Conservation (phyloP, 176 grass and related monocot genomes). For the Bothriochloa decipiens region DNA sequence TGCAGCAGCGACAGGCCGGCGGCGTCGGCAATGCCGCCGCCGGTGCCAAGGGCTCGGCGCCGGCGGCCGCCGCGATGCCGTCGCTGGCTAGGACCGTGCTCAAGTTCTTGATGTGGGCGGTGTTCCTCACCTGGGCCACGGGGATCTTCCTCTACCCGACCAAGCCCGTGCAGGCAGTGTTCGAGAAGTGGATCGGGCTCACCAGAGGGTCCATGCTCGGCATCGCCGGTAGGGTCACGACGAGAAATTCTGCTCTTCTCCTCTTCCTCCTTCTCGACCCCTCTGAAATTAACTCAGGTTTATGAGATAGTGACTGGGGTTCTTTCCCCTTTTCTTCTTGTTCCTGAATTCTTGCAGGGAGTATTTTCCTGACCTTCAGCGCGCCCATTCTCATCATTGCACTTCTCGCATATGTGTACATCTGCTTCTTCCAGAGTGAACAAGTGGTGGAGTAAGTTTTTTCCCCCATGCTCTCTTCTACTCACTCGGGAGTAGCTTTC, state of each 20-base stretch:
- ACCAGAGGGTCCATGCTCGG: constrained; percentile 52
- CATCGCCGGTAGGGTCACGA: constrained; percentile 54
- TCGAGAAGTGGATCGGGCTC: constrained; percentile 25
- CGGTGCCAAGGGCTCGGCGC: constrained; percentile 1
- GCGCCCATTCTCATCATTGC: constrained; percentile 75
- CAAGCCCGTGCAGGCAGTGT: constrained; percentile 35
- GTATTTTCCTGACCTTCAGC: constrained; percentile 75
- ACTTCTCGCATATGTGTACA: constrained; percentile 71
- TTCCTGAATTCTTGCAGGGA: constrained; percentile 51
- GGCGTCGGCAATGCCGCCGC: constrained; percentile 29
- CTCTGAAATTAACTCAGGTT: background rate
- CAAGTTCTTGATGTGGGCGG: constrained; percentile 78
- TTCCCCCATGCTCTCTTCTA: background rate
- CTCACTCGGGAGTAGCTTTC: constrained; percentile 8
- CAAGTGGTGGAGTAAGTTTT: constrained; percentile 64
- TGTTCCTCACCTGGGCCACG: constrained; percentile 68
- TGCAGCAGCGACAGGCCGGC: constrained; percentile 11
- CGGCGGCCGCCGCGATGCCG: background rate
- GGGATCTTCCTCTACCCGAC: constrained; percentile 78
- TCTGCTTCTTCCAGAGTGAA: constrained; percentile 60
- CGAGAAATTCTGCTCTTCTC: background rate
- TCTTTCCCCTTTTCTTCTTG: background rate
- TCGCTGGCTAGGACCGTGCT: constrained; percentile 63
- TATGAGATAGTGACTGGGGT: background rate
- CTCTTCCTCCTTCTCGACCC: background rate